phyloP scores from a whole-genome alignment of 1,139 yeast genomes.

The Blastobotrys persicus region DNA sequence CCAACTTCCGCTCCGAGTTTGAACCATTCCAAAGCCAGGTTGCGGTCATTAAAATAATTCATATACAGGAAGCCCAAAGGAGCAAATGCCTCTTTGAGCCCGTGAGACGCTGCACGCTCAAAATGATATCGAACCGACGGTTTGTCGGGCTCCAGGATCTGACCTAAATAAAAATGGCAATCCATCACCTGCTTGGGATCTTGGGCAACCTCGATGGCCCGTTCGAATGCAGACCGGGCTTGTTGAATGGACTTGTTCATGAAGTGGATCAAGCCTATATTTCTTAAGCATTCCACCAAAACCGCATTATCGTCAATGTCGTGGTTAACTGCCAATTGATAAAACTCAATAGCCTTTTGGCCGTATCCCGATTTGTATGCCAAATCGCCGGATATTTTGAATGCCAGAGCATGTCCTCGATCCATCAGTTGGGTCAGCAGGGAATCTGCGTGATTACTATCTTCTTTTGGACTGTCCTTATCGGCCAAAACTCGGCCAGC shows the following conservation, averaged over 20 bases:
- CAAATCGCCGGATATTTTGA: constrained; percentile 71
- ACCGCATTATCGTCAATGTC: constrained; percentile 45
- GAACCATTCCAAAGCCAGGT: constrained; percentile 81
- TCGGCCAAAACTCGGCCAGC: constrained; percentile 46
- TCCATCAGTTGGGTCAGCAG: constrained; percentile 63
- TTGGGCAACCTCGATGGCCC: constrained; percentile 45
- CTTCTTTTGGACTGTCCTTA: constrained; percentile 43
- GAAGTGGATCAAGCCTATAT: constrained; percentile 64
- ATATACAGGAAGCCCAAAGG: constrained; percentile 76
- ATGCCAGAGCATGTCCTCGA: constrained; percentile 63
- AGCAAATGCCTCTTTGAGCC: constrained; percentile 72
- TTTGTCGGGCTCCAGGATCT: constrained; percentile 46
- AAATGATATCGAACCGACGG: constrained; percentile 58
- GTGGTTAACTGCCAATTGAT: constrained; percentile 51
- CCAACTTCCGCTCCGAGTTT: constrained; percentile 69
- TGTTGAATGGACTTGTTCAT: constrained; percentile 49
- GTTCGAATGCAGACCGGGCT: constrained; percentile 60
- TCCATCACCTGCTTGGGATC: constrained; percentile 48
- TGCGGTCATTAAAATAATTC: constrained; percentile 39
- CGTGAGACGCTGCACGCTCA: constrained; percentile 73
- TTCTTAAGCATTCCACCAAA: constrained; percentile 73
- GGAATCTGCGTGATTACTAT: constrained; percentile 57
- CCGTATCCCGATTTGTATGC: constrained; percentile 57
- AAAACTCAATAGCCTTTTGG: constrained; percentile 47
- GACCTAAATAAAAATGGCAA: constrained; percentile 77